phyloP scores from a whole-genome alignment of 495 filamentous ascomycete genomes.

The Geopyxis carbonaria region DNA sequence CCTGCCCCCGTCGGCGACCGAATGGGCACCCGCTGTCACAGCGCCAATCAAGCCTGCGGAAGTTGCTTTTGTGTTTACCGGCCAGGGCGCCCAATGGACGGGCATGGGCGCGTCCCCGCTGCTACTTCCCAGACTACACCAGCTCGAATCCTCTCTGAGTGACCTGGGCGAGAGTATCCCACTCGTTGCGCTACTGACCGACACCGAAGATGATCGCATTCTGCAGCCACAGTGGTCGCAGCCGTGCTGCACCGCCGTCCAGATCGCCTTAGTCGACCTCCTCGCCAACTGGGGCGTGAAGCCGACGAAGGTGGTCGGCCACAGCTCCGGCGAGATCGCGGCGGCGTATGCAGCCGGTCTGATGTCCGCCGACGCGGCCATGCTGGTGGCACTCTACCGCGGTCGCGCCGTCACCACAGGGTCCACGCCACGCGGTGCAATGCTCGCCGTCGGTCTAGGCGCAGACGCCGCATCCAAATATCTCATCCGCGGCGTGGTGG shows the following conservation, averaged over 20 bases:
- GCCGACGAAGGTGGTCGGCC: constrained; percentile 40
- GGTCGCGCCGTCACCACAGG: constrained; percentile 21
- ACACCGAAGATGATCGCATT: too few relatives aligned
- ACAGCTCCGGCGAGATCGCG: constrained; percentile 50
- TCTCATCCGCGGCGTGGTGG: constrained; percentile 6
- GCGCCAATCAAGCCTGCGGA: too few relatives aligned
- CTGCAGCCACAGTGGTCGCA: too few relatives aligned
- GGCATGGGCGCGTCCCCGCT: constrained; percentile 43
- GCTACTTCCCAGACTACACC: too few relatives aligned
- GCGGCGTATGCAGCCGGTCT: constrained; percentile 37
- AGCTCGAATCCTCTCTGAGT: too few relatives aligned
- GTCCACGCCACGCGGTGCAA: too few relatives aligned
- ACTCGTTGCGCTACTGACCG: too few relatives aligned
- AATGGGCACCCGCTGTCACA: too few relatives aligned
- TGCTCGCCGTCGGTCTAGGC: not conserved
- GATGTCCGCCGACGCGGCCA: constrained; percentile 28
- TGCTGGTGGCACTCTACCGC: constrained; percentile 36
- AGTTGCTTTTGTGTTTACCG: constrained; percentile 59
- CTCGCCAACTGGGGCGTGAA: constrained; percentile 37
- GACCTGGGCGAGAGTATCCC: too few relatives aligned
- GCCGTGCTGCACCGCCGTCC: constrained; percentile 27
- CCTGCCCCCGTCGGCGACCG: too few relatives aligned
- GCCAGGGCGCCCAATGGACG: constrained; percentile 56
- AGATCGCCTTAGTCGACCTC: constrained; percentile 39
- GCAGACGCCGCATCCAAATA: not conserved